phyloP scores from a whole-genome alignment of 139 green algal genomes.

The Tetraselmis chui region DNA sequence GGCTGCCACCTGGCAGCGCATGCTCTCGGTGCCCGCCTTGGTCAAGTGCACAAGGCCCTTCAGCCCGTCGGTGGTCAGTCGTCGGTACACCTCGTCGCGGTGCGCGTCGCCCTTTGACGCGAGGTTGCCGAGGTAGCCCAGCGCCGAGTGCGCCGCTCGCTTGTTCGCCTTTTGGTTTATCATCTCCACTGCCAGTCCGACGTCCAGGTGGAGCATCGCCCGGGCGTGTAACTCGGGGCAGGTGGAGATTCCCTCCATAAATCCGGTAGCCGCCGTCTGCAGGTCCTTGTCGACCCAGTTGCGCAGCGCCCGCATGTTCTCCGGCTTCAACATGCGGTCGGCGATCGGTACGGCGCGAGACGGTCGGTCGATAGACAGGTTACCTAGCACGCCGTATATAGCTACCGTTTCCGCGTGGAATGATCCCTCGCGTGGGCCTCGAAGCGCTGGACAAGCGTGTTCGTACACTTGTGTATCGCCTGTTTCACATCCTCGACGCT shows the following conservation, averaged over 20 bases:
- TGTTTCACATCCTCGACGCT: not conserved
- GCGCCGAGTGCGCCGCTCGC: not conserved
- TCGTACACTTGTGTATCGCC: not conserved
- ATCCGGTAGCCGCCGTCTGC: not conserved
- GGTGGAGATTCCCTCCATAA: not conserved
- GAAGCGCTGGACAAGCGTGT: not conserved
- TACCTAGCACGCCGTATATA: not conserved
- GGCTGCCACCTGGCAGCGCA: not conserved
- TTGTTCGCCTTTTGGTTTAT: not conserved
- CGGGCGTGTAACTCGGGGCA: not conserved
- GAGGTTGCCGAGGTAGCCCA: not conserved
- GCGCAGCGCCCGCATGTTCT: not conserved
- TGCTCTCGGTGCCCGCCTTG: not conserved
- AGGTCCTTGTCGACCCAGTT: not conserved
- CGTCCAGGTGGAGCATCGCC: not conserved
- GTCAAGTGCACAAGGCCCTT: not conserved
- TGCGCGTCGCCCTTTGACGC: not conserved
- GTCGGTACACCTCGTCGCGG: not conserved
- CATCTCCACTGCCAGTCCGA: not conserved
- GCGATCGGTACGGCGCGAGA: not conserved
- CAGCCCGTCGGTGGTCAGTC: not conserved
- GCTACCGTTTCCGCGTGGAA: not conserved
- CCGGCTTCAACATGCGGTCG: not conserved
- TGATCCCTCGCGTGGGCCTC: not conserved
- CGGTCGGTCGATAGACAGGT: not conserved